Evolutionary conservation across 495 filamentous ascomycete genomes (phyloP), one percentile per base, ranked within the genome.

Genomic region (Penicillium mononematosum): DNA sequence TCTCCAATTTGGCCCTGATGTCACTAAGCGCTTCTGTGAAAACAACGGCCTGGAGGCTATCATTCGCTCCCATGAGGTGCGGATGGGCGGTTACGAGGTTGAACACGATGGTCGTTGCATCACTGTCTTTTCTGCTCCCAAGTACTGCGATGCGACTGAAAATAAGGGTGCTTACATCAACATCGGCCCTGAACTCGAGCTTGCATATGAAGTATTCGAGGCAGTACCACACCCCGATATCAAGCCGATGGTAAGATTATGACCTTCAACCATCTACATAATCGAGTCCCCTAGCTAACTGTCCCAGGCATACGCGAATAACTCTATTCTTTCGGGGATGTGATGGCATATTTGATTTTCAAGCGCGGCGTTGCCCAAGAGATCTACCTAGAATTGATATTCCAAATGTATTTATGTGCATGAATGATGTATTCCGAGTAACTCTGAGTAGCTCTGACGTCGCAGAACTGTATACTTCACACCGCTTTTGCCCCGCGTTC

Each of bases 141-240:
- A 87, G 71, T 99, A 99, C 71, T 98, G 96, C 77, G 94, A 99
- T 68, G 87, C 88, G 61, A 97, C 94, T 1, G 92, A 96, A 71
- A 99, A 99, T 74, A 96, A 92, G 78, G 94, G 94, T 53, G 94
- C 94, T 5, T 99, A 94, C 70, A 99, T 99, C 82, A 98, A 98
- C 74, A 88, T 99, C 64, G 89, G 90, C 4, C 84, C 90, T 8
- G 89, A 96, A 42, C 89, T 92, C 66, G 95, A 96, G 78, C 87
- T 98, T 46, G 76, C 88, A 22, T 98, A 88, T 73, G 83, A 91
- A 61, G 85, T 96, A 66, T 99, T 98, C 61, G 92, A 96, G 63
- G 95, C 95, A 4, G 95, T 98, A 34, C 91, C 92, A 53, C 94
- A 99, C 78, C 94, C 94, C 7, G 82, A 92, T 56, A 92, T 98